Evolutionary conservation across 495 filamentous ascomycete genomes (phyloP).

Genomic region (Barbatosphaeria neglecta): DNA sequence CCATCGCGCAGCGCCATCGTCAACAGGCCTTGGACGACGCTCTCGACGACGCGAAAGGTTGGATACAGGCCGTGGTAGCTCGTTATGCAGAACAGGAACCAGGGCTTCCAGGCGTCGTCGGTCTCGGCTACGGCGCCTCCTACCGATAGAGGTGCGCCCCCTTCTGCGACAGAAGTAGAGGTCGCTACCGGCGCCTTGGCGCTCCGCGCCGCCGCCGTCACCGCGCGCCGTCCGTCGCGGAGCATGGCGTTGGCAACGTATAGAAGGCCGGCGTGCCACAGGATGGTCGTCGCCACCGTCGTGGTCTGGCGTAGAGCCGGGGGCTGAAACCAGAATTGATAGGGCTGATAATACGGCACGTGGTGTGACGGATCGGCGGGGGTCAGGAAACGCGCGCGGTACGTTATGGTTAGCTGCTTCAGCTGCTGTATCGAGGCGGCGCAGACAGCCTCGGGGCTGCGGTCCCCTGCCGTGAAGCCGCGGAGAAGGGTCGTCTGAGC

Average conservation of each 20-base stretch:
- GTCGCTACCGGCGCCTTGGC: not conserved
- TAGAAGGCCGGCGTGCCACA: constrained; percentile 2
- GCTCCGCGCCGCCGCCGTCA: not conserved
- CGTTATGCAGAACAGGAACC: not conserved
- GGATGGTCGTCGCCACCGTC: not conserved
- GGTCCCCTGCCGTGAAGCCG: not conserved
- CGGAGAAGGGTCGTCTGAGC: not conserved
- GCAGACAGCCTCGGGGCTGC: not conserved
- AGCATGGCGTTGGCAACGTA: constrained; percentile 2
- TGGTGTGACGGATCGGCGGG: not conserved
- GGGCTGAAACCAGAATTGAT: not conserved
- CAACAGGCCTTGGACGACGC: not conserved
- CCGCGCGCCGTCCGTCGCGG: not conserved
- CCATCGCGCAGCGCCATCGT: not conserved
- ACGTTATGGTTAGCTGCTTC: not conserved
- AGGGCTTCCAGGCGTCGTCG: not conserved
- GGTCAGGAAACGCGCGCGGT: not conserved
- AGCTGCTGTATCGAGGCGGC: constrained; percentile 1
- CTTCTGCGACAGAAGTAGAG: not conserved
- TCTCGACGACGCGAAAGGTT: not conserved
- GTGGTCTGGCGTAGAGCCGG: too few relatives aligned
- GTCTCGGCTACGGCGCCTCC: not conserved
- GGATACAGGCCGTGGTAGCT: not conserved
- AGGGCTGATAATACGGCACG: not conserved
- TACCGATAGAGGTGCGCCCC: not conserved